Conservation (phyloP, 441 rosid species). For the Isatis lusitanica region DNA sequence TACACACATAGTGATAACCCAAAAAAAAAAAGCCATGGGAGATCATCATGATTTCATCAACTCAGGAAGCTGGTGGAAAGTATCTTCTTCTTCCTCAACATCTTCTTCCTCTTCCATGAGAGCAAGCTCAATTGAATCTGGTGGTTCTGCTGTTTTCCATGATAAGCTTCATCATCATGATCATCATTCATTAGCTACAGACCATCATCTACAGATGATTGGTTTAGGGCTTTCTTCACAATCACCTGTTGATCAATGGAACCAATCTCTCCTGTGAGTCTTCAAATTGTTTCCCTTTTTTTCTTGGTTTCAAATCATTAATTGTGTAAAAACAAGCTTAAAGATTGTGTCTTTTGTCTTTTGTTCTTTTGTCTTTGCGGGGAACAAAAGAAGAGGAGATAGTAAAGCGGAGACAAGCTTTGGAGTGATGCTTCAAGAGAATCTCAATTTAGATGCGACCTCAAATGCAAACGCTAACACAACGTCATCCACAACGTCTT, state of each 20-base stretch:
- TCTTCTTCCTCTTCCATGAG: slow-evolving; percentile 42
- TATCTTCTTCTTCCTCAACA: slow-evolving; percentile 60
- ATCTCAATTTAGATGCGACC: slow-evolving; percentile 48
- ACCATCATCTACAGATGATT: slow-evolving; percentile 68
- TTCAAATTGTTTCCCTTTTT: background rate
- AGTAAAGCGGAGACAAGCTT: slow-evolving; percentile 67
- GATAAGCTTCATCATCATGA: slow-evolving; percentile 54
- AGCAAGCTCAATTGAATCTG: slow-evolving; percentile 64
- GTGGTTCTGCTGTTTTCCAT: slow-evolving; percentile 57
- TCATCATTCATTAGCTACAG: slow-evolving; percentile 36
- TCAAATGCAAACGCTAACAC: slow-evolving; percentile 35
- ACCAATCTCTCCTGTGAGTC: slow-evolving; percentile 69
- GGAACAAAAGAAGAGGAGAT: slow-evolving; percentile 60
- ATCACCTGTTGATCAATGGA: slow-evolving; percentile 69
- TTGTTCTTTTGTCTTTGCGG: slow-evolving; percentile 6
- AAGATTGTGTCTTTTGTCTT: slow-evolving; percentile 15
- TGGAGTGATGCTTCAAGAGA: slow-evolving; percentile 79
- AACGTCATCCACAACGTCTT: slow-evolving; percentile 38
- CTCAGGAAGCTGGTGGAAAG: slow-evolving; percentile 78
- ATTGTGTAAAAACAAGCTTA: background rate
- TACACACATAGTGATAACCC: background rate
- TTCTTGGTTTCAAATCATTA: background rate
- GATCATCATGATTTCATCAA: slow-evolving; percentile 62
- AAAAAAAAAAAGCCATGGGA: slow-evolving; percentile 1
- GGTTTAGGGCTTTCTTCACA: slow-evolving; percentile 86